phyloP scores from a whole-genome alignment of 176 grass and related monocot species.

The Musa troglodytarum region DNA sequence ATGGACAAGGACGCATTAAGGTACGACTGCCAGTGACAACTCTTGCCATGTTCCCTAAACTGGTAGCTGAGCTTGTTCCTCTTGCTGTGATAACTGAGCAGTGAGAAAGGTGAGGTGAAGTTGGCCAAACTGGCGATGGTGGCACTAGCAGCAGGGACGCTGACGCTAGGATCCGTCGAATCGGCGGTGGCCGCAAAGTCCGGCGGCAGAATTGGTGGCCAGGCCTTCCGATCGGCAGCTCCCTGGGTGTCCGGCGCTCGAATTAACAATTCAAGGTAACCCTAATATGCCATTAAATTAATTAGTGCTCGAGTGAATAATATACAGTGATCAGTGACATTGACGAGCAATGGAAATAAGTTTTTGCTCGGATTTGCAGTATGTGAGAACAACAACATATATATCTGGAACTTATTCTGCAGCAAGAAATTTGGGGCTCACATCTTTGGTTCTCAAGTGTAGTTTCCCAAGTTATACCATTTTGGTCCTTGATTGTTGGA shows the following conservation, averaged over 20 bases:
- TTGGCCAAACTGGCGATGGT: conserved; percentile 67
- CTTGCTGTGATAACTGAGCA: conserved; percentile 5
- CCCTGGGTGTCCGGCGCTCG: conserved; percentile 65
- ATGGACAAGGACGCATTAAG: conserved; percentile 22
- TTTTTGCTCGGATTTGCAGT: no score
- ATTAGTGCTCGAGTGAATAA: background rate
- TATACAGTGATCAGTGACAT: no score
- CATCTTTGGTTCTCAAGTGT: no score
- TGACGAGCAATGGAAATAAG: no score
- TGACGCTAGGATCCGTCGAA: conserved; percentile 47
- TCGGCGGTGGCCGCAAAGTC: conserved; percentile 72
- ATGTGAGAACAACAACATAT: no score
- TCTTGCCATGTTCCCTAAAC: background rate
- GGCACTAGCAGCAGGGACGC: conserved; percentile 56
- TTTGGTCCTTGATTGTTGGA: background rate
- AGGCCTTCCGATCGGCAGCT: conserved; percentile 72
- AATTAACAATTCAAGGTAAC: conserved; percentile 90
- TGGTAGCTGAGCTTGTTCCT: background rate
- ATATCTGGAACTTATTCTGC: no score
- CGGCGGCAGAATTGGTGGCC: conserved; percentile 77
- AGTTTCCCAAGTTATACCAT: no score
- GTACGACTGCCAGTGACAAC: background rate
- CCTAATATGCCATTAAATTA: background rate
- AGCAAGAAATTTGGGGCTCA: no score
- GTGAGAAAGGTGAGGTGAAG: conserved; percentile 24